Conservation (phyloP, 1,284 basidiomycete genomes). For the Pyrrhoderma noxium region DNA sequence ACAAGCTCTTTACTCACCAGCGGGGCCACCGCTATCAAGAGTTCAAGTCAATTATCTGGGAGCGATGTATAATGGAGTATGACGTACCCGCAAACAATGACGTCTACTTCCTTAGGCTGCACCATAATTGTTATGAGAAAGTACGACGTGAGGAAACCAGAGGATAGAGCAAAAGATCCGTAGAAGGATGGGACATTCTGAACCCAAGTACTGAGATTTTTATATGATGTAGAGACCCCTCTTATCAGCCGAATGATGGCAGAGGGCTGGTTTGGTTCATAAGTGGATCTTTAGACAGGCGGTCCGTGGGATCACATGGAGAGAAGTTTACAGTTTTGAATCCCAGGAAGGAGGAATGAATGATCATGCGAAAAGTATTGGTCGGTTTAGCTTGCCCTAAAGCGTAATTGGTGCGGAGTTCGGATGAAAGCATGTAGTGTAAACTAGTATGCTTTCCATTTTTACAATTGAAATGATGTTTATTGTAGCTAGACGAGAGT, state of each 20-base stretch:
- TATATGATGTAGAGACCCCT: neutral
- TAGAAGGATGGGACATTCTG: neutral
- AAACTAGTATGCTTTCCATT: conserved; percentile 1
- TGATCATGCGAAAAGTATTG: conserved; percentile 9
- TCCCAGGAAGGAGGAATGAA: too few relatives aligned
- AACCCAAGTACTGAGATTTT: neutral
- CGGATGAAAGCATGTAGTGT: conserved; percentile 5
- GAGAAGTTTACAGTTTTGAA: too few relatives aligned
- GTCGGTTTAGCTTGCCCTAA: neutral
- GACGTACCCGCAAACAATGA: conserved; percentile 49
- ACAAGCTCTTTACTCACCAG: conserved; percentile 30
- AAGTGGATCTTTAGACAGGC: neutral
- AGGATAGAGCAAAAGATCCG: neutral
- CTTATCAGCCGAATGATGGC: conserved; percentile 10
- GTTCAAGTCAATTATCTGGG: neutral
- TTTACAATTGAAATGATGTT: neutral
- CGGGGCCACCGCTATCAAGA: conserved; percentile 50
- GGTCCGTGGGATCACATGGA: conserved; percentile 15
- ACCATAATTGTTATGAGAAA: conserved; percentile 27
- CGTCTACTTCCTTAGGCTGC: conserved; percentile 67
- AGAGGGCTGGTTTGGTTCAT: neutral
- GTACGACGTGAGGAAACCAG: neutral
- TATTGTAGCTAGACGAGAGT: neutral
- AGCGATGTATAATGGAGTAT: neutral
- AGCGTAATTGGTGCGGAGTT: conserved; percentile 2